Base-by-base conservation (phyloP, 2,329 filamentous ascomycete species). In the Claviceps sp. region DNA sequence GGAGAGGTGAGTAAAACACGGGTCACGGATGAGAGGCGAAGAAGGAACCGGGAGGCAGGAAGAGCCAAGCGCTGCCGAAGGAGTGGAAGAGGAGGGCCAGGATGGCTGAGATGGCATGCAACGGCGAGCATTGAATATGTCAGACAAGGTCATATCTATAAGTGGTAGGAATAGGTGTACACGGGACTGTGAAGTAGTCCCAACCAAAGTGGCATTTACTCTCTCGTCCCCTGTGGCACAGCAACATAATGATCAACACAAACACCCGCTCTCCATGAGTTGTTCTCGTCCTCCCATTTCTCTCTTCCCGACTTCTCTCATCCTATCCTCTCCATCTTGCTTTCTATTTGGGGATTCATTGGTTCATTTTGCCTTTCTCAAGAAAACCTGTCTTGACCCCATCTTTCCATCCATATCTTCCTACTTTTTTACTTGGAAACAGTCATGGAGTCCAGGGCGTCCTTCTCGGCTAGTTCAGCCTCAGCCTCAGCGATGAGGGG, bases 401-500 rank as follows among this genome's bases (percentile, higher is more conserved):
- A 18, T 18, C 42, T 9, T 24, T 9, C 6, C 18, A 30, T n/a
- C 24, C 40, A 18, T 18, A 30, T 24, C 14, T 24, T 16, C n/a
- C 54, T 68, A 71, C 65, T 76, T 71, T 66, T 68, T 66, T 68
- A 73, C 72, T 72, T 75, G 63, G 75, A 62, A 50, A 77, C 66
- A 55, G 68, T 64, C 59, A 78, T 66, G 56, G 72, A 68, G 67
- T 78, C 74, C 49, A 78, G 72, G 52, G 69, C 71, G 55, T 70
- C 65, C 69, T 72, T 73, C 72, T 82, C 78, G 54, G 69, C 71
- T 56, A 68, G 59, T 63, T 73, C 71, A 55, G 70, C 68, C 64
- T 72, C 65, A 63, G 81, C 67, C 65, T 78, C 64, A 57, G 71
- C 65, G 60, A 81, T 71, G 58, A 81, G 67, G 55, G 72, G 74